These are phyloP conservation scores for Podaxis sp. DNA, from an alignment of 768 basidiomycete genomes.

Conservation along the genomic window DNA sequence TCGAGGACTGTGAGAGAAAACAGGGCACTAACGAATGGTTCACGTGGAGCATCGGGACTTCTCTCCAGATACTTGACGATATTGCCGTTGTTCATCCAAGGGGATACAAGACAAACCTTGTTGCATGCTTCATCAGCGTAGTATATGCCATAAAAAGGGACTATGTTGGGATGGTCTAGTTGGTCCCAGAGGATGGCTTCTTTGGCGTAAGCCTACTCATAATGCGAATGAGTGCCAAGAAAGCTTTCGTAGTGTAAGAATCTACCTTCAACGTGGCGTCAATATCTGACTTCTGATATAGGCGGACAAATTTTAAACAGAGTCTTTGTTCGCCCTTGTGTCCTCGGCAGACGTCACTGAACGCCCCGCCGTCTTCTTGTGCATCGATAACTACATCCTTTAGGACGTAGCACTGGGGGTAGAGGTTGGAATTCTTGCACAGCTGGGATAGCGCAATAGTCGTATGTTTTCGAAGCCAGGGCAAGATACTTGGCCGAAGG, in stretches of 20 bases:
- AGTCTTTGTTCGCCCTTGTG: constrained; percentile 18
- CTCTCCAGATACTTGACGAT: background rate
- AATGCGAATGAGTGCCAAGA: background rate
- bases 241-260: background rate
- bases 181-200: constrained; percentile 1
- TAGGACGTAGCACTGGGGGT: constrained; percentile 28
- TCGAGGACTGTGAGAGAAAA: background rate
- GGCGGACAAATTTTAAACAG: constrained; percentile 26
- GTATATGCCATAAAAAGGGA: constrained; percentile 10
- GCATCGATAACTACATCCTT: constrained; percentile 16
- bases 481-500: background rate
- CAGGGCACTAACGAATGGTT: background rate
- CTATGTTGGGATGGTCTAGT: background rate
- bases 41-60: background rate
- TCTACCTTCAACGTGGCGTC: constrained; percentile 22
- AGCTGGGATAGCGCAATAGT: constrained; percentile 16
- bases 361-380: constrained; percentile 22
- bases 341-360: constrained; percentile 29
- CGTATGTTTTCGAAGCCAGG: background rate
- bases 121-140: background rate
- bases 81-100: constrained; percentile 14
- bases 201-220: background rate
- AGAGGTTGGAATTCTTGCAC: constrained; percentile 24
- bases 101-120: constrained; percentile 10
- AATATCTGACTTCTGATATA: constrained; percentile 22